Evolutionary conservation across 768 basidiomycete species (phyloP).

Genomic region (Thelephora ganbajun): DNA sequence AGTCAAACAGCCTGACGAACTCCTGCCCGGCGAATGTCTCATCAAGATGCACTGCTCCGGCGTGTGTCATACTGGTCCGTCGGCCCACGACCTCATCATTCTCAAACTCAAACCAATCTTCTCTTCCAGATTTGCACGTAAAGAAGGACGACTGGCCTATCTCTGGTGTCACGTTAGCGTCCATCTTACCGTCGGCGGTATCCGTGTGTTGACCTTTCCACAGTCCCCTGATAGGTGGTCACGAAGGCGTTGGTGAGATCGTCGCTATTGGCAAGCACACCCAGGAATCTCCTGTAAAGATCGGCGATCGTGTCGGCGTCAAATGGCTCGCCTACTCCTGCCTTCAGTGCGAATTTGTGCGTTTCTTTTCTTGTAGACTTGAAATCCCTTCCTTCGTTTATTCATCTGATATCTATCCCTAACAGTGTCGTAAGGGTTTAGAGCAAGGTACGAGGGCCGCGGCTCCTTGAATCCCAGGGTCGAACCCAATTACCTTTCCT

Average conservation of each 20-base stretch:
- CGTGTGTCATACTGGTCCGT: slow-evolving; percentile 55
- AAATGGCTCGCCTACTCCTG: slow-evolving; percentile 73
- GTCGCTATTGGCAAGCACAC: slow-evolving; percentile 70
- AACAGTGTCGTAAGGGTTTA: slow-evolving; percentile 54
- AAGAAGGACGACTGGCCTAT: slow-evolving; percentile 73
- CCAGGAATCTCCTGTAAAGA: slow-evolving; percentile 39
- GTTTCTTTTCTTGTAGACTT: too few relatives aligned
- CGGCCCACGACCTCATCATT: too few relatives aligned
- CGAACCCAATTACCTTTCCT: too few relatives aligned
- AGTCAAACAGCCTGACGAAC: slow-evolving; percentile 40
- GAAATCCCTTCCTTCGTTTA: too few relatives aligned
- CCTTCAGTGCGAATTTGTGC: slow-evolving; percentile 41
- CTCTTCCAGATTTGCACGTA: slow-evolving; percentile 47
- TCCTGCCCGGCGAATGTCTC: slow-evolving; percentile 58
- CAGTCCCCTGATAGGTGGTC: slow-evolving; percentile 64
- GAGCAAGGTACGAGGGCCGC: slow-evolving; percentile 50
- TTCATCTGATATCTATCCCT: too few relatives aligned
- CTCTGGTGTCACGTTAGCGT: slow-evolving; percentile 16
- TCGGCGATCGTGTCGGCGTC: slow-evolving; percentile 74
- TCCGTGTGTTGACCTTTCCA: slow-evolving; percentile 10
- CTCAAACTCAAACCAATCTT: too few relatives aligned
- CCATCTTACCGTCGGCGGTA: too few relatives aligned
- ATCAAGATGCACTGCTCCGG: slow-evolving; percentile 66
- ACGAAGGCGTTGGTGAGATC: slow-evolving; percentile 64
- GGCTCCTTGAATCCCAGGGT: background rate